Conservation (phyloP, 805 yeast genomes). For the Nakazawaea siamensis region DNA sequence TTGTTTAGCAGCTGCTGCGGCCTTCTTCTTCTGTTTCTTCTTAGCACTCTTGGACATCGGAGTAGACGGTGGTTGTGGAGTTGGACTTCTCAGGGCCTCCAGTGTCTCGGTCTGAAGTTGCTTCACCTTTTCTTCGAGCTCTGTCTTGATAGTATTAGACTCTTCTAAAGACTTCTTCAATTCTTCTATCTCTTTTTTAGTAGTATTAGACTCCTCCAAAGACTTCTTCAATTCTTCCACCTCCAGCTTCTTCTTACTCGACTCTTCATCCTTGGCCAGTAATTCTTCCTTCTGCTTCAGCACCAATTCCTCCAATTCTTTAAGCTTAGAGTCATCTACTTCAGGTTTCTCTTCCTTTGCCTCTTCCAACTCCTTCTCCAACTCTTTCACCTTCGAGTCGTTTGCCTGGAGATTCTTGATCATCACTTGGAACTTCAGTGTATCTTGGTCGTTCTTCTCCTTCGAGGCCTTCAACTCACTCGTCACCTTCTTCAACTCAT, state of each 20-base stretch:
- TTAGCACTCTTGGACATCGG: slow-evolving; percentile 13
- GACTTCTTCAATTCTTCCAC: not conserved
- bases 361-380: slow-evolving; percentile 6
- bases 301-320: not conserved
- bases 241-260: not conserved
- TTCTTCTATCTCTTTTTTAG: not conserved
- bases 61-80: slow-evolving; percentile 1
- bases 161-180: not conserved
- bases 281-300: slow-evolving; percentile 2
- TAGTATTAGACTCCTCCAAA: not conserved
- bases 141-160: not conserved
- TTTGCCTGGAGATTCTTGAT: slow-evolving; percentile 4
- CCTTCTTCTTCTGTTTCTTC: slow-evolving; percentile 14
- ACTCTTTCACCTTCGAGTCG: slow-evolving; percentile 11
- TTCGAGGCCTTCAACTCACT: slow-evolving; percentile 16
- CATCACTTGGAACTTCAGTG: slow-evolving; percentile 1
- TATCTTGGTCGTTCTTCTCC: slow-evolving; percentile 3
- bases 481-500: slow-evolving; percentile 50
- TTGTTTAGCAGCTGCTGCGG: slow-evolving; percentile 1
- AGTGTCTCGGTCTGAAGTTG: not conserved
- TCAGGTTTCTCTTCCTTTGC: not conserved
- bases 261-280: slow-evolving; percentile 2
- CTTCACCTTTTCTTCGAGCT: slow-evolving; percentile 12
- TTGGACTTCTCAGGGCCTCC: not conserved
- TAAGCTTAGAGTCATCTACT: slow-evolving; percentile 3